Evolutionary conservation across 2,329 filamentous ascomycete species (phyloP).

Genomic region (Allantophomopsis cytisporea): DNA sequence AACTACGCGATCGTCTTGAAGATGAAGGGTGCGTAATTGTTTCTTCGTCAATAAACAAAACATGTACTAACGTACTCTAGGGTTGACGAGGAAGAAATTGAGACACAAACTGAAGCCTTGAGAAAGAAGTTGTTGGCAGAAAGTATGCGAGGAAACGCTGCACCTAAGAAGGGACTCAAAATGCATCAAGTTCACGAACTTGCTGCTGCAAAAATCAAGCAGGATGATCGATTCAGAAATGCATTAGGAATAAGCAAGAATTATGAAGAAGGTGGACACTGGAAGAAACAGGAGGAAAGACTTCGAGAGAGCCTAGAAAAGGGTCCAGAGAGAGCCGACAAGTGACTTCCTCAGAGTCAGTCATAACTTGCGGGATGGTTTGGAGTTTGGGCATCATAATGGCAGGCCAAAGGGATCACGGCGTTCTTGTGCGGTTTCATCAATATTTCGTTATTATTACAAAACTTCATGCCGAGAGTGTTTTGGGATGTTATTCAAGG

Average conservation of each 20-base stretch:
- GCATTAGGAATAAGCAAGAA: constrained; percentile 79
- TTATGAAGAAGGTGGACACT: constrained; percentile 77
- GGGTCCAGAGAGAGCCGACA: constrained; percentile 5
- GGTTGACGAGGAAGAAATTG: constrained; percentile 82
- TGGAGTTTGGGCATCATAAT: no score
- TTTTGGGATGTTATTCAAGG: no score
- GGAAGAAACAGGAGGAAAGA: constrained; percentile 71
- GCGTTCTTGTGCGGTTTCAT: no score
- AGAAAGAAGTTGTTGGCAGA: constrained; percentile 43
- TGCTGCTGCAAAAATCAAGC: constrained; percentile 89
- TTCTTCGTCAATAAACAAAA: not conserved
- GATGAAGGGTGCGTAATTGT: constrained; percentile 57
- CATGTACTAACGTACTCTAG: constrained; percentile 23
- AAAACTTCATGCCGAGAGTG: no score
- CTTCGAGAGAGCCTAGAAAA: constrained; percentile 28
- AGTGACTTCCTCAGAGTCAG: no score
- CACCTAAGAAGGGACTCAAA: constrained; percentile 52
- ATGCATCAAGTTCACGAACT: constrained; percentile 91
- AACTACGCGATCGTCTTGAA: constrained; percentile 80
- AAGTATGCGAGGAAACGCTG: constrained; percentile 21
- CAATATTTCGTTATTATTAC: no score
- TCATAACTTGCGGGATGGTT: no score
- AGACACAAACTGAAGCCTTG: constrained; percentile 54
- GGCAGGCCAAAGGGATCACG: no score
- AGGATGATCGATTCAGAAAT: constrained; percentile 76